phyloP scores from a whole-genome alignment of 2,329 filamentous ascomycete genomes.

The Claviceps citrina region DNA sequence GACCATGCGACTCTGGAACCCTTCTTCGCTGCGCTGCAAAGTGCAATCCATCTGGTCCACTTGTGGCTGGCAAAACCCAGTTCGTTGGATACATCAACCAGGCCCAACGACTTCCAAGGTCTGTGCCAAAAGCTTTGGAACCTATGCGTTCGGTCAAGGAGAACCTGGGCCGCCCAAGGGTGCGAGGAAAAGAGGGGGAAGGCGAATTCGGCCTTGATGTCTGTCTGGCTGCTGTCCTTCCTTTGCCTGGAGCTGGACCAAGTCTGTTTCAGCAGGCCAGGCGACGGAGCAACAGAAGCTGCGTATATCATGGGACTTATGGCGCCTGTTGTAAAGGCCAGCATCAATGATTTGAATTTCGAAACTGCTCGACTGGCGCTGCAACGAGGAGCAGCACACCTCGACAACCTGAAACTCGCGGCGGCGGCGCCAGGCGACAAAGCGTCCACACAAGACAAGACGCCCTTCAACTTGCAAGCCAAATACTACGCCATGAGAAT shows the following conservation, averaged over 20 bases:
- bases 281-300: conserved; percentile 20
- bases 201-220: conserved; percentile 18
- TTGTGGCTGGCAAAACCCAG: conserved; percentile 1
- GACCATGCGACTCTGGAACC: conserved; percentile 27
- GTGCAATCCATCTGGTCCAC: conserved; percentile 13
- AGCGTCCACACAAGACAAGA: not conserved
- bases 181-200: conserved; percentile 10
- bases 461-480: conserved; percentile 25
- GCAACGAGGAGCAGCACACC: conserved; percentile 37
- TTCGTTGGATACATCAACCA: not conserved
- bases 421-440: not conserved
- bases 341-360: conserved; percentile 35
- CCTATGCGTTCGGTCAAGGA: conserved; percentile 37
- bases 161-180: conserved; percentile 9
- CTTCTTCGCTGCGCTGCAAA: conserved; percentile 17
- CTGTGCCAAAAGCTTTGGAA: conserved; percentile 53
- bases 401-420: not conserved
- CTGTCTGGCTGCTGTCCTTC: conserved; percentile 44
- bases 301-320: conserved; percentile 50
- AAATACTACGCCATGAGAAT: conserved; percentile 54
- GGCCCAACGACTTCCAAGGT: conserved; percentile 31
- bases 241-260: conserved; percentile 45
- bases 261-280: conserved; percentile 18
- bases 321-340: conserved; percentile 45
- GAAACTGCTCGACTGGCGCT: conserved; percentile 45